Percentiles rank a stretch among this genome's conserved stretches.
These are phyloP conservation scores for Taxillus chinensis DNA, from an alignment of 164 flowering plant genomes.

Conservation along the genomic window DNA sequence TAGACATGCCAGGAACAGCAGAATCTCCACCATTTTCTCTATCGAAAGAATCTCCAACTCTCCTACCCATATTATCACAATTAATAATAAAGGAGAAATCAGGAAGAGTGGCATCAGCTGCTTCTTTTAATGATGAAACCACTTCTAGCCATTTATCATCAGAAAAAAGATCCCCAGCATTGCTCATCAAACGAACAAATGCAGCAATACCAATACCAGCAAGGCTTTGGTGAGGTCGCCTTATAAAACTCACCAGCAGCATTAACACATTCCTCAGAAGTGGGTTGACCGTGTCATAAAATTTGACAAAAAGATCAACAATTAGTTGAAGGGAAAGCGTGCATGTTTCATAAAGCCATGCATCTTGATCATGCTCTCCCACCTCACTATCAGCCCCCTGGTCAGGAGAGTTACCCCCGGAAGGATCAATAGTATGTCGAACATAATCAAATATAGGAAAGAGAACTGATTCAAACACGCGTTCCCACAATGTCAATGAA, in stretches of 20 bases:
- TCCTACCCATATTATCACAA: conserved; percentile 21
- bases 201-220: conserved; percentile 99
- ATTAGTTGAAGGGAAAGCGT: conserved; percentile 91
- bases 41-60: conserved; percentile 21
- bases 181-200: conserved; percentile 92
- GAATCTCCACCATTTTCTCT: conserved; percentile 28
- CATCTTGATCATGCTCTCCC: conserved; percentile 79
- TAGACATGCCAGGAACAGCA: conserved; percentile 25
- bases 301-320: conserved; percentile 92
- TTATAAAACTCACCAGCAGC: conserved; percentile 80
- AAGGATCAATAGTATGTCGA: conserved; percentile 75
- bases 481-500: conserved; percentile 88
- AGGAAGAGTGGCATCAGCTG: conserved; percentile 78
- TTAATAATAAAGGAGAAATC: conserved; percentile 52
- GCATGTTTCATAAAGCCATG: conserved; percentile 98
- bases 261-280: conserved; percentile 66
- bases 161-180: conserved; percentile 78
- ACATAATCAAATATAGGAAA: conserved; percentile 97
- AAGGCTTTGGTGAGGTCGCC: conserved; percentile 95
- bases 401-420: conserved; percentile 41
- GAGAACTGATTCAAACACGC: conserved; percentile 88
- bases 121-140: conserved; percentile 72
- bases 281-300: conserved; percentile 84
- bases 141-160: conserved; percentile 96
- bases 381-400: conserved; percentile 42